These are phyloP conservation scores for Lecanicillium sp. DNA, from an alignment of 2,329 filamentous ascomycete species.

Conservation along the genomic window DNA sequence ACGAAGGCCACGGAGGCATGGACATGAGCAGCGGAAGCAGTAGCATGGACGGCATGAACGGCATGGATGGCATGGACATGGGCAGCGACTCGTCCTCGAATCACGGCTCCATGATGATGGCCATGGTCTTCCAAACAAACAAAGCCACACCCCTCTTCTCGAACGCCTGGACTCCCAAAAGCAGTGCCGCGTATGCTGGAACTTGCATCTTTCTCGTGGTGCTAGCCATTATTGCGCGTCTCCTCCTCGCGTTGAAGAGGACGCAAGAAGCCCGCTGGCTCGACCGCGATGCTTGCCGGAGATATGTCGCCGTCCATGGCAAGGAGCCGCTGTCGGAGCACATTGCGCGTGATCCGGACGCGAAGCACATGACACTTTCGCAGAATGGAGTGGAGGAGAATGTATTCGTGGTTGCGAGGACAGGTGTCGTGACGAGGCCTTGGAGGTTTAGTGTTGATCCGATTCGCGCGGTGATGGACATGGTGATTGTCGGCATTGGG, in stretches of 20 bases:
- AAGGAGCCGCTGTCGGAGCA: conserved; percentile 50
- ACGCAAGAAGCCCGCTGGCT: conserved; percentile 57
- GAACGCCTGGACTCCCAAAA: conserved; percentile 62
- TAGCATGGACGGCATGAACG: not conserved
- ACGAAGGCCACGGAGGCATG: conserved; percentile 6
- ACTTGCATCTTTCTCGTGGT: conserved; percentile 87
- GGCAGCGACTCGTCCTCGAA: not conserved
- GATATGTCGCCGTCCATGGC: conserved; percentile 68
- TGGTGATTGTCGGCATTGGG: conserved; percentile 64
- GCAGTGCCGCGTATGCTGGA: conserved; percentile 66
- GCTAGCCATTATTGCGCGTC: conserved; percentile 61
- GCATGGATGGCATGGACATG: not conserved
- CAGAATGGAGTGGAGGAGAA: conserved; percentile 75
- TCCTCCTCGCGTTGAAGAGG: conserved; percentile 63
- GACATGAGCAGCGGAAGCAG: conserved; percentile 2
- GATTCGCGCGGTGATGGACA: conserved; percentile 61
- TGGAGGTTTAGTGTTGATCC: conserved; percentile 79
- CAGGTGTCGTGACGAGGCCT: conserved; percentile 46
- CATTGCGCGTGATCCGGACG: conserved; percentile 49
- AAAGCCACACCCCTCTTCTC: conserved; percentile 48
- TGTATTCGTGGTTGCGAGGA: conserved; percentile 62
- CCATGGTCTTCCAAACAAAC: conserved; percentile 52
- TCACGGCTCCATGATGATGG: conserved; percentile 24
- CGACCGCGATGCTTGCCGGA: conserved; percentile 61
- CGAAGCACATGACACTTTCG: conserved; percentile 58